phyloP scores from a whole-genome alignment of 2,329 filamentous ascomycete genomes.

The Fusarium armeniacum region DNA sequence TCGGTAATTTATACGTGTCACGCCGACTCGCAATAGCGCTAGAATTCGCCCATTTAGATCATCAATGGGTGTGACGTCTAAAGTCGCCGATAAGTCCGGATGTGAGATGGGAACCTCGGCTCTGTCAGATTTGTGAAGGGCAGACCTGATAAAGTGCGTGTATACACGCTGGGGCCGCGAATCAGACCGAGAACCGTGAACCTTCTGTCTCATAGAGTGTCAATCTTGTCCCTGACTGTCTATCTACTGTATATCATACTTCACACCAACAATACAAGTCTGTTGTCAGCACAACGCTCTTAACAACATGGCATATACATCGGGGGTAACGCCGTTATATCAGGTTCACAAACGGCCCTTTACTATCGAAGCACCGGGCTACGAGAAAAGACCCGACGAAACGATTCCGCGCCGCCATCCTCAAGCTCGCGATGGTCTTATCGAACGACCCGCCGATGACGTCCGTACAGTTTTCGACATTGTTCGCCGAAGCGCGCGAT shows the following conservation, averaged over 20 bases:
- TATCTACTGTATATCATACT: neutral
- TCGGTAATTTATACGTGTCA: neutral
- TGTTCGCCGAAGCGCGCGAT: constrained; percentile 74
- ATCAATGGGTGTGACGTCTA: neutral
- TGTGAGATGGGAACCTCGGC: neutral
- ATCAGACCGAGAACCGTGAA: neutral
- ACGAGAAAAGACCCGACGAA: constrained; percentile 78
- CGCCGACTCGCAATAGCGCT: neutral
- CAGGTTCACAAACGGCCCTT: constrained; percentile 79
- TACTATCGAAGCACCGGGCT: constrained; percentile 78
- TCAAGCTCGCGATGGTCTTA: constrained; percentile 76
- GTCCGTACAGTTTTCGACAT: constrained; percentile 84
- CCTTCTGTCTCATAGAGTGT: neutral
- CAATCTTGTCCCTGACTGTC: too few species aligned
- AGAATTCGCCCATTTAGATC: neutral
- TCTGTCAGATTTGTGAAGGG: neutral
- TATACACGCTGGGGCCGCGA: neutral
- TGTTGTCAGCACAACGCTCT: rapidly evolving
- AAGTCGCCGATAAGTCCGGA: neutral
- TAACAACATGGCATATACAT: constrained; percentile 8
- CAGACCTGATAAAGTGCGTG: neutral
- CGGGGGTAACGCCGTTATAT: constrained; percentile 64
- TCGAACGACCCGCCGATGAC: constrained; percentile 74
- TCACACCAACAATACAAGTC: neutral
- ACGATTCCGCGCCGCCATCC: constrained; percentile 84